phyloP scores from a whole-genome alignment of 306 rosid species.

The Trichosanthes cucumerina region DNA sequence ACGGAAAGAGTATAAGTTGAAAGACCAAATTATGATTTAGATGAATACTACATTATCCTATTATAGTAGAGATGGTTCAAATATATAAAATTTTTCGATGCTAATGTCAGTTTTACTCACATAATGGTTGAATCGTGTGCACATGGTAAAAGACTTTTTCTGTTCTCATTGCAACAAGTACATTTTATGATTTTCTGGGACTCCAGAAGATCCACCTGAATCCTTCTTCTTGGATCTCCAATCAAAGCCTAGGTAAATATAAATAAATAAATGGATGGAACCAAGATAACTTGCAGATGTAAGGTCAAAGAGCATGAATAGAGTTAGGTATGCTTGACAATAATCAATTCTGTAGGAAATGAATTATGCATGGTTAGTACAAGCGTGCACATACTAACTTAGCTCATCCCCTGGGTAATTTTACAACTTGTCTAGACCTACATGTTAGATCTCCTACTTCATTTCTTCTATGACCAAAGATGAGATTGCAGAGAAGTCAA shows the following conservation, averaged over 20 bases:
- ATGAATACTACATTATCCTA: not conserved
- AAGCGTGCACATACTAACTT: not conserved
- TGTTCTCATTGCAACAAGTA: conserved; percentile 58
- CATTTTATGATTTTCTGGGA: conserved; percentile 57
- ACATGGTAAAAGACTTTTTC: conserved; percentile 42
- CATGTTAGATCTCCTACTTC: not conserved
- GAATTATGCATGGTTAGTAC: not conserved
- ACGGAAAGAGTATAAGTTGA: not conserved
- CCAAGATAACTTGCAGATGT: not conserved
- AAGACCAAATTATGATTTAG: not conserved
- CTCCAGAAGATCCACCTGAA: conserved; percentile 85
- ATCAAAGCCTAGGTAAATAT: conserved; percentile 47
- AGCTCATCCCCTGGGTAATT: not conserved
- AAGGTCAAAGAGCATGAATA: not conserved
- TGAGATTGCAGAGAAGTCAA: not conserved
- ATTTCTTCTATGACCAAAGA: not conserved
- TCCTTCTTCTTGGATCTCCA: conserved; percentile 81
- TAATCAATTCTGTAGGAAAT: not conserved
- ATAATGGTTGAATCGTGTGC: conserved; percentile 79
- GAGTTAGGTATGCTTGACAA: not conserved
- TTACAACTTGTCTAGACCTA: not conserved
- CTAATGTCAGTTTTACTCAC: conserved; percentile 37
- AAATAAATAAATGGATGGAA: conserved; percentile 7
- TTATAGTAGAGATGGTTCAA: not conserved
- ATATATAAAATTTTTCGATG: not conserved